Evolutionary conservation across 2,329 filamentous ascomycete species (phyloP).

Genomic region (Hypoxylon sp.): DNA sequence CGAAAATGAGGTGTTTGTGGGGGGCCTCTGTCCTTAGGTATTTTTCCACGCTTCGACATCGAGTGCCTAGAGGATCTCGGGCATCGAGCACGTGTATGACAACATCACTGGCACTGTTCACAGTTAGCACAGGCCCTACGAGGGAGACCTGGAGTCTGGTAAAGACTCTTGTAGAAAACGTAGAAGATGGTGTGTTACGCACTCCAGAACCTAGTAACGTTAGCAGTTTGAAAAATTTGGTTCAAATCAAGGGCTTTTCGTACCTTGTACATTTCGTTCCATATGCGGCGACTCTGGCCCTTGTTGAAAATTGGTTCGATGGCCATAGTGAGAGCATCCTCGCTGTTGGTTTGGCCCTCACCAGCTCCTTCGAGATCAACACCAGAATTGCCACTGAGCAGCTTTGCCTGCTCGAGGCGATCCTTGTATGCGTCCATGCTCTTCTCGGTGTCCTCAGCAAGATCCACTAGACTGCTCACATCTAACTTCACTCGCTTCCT

Average conservation of each 20-base stretch:
- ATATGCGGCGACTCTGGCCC: slow-evolving; percentile 92
- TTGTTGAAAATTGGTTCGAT: slow-evolving; percentile 92
- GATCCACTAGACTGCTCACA: slow-evolving; percentile 84
- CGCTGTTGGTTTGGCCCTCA: slow-evolving; percentile 57
- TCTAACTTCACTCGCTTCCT: slow-evolving; percentile 92
- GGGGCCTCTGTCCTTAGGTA: slow-evolving; percentile 94
- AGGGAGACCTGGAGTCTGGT: neutral
- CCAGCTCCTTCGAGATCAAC: slow-evolving; percentile 63
- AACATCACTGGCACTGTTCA: slow-evolving; percentile 95
- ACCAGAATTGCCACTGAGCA: slow-evolving; percentile 79
- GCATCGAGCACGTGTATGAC: slow-evolving; percentile 96
- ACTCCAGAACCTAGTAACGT: slow-evolving; percentile 57
- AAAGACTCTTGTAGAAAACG: neutral
- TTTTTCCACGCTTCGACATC: slow-evolving; percentile 92
- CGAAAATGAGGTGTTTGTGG: slow-evolving; percentile 94
- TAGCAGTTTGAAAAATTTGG: neutral
- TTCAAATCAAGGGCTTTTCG: neutral
- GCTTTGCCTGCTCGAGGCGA: slow-evolving; percentile 81
- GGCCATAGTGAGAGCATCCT: slow-evolving; percentile 71
- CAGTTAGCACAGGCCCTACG: slow-evolving; percentile 10
- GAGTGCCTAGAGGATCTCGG: slow-evolving; percentile 88
- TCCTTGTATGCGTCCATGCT: slow-evolving; percentile 87
- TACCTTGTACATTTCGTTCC: slow-evolving; percentile 80
- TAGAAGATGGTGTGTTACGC: slow-evolving; percentile 38
- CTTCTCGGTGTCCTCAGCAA: slow-evolving; percentile 84